Base-by-base conservation (phyloP, 495 filamentous ascomycete species). In the Aspergillus haitiensis region DNA sequence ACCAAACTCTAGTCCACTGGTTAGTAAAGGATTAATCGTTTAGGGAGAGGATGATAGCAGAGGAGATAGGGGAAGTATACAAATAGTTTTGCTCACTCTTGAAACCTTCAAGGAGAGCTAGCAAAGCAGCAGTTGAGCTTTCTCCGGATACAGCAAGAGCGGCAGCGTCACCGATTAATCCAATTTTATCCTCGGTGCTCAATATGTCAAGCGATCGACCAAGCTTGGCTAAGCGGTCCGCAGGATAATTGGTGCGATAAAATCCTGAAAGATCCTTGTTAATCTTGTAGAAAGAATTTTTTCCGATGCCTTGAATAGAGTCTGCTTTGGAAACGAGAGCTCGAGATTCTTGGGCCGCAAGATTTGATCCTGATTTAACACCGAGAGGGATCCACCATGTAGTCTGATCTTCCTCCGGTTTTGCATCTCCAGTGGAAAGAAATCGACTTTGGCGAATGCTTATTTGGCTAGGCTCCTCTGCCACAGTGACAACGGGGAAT, bases 371-470 rank as follows among this genome's bases (percentile, higher is more conserved):
- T 9, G 84, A 82, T 66, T 86, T 88, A 46, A 98, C 77, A 21
- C 88, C 87, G 12, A 98, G 81, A 15, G 94, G 94, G 64, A 97
- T 84, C 93, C 94, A 97, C 94, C 94, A 98, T n/a, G 82, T 85
- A 2, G 91, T 96, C 68, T 88, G 72, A 71, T 98, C 92, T 54
- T 98, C 94, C 66, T 92, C 86, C 6, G 91, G 86, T 68, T 91
- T 96, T 47, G 89, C 88, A 70, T 98, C 94, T 12, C 94, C 94
- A 33, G 91, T 92, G 42, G 86, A 88, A 13, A 98, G 79, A 80
- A 96, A 98, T 58, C 94, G 88, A 45, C 80, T 86, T 73, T 98
- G 94, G 56, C 87, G 87, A 51, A 98, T 74, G 36, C 83, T 81
- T 59, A 98, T 89, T 66, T 93, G 87, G 27, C 87, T 84, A 36